Base-by-base conservation (phyloP, 345 rosid species). In the Gossypium herbaceum region DNA sequence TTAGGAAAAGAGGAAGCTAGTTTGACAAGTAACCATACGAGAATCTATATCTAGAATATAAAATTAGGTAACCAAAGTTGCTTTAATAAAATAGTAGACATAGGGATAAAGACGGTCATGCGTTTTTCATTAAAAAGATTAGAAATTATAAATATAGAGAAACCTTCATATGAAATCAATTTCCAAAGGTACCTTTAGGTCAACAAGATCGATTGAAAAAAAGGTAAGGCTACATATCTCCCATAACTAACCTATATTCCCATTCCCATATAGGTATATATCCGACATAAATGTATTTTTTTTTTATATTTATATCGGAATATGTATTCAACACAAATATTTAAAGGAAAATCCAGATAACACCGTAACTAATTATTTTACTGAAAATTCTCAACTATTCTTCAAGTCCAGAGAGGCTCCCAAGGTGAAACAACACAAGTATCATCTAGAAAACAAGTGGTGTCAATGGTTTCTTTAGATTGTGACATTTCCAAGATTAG, bases 351-450 rank as follows among this genome's bases (percentile, higher is more conserved):
- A 12, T 51, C n/a, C 16, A 3, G 15, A 51, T 50, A 50, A 50
- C 55, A 71, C 43, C 65, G 15, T 67, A 71, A 43, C 61, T 57
- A 63, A 62, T 55, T 7, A 51, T 68, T 71, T 78, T 75, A 77
- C 78, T 78, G 24, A 50, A 66, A n/a, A 16, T 50, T 44, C 39
- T 44, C 3, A 50, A 50, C 25, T 25, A 50, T 9, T 56, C 20
- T 20, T 80, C 84, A 85, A 15, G 87, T 74, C 91, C 89, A 86
- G 0, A 88, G 89, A 39, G 87, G 82, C 19, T 86, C 94, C 91
- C 90, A 84, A 2, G 84, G 54, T 3, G 88, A 77, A 70, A 67
- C 82, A 27, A 87, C 17, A 57, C 66, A 75, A 39, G 17, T 80
- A 68, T 87, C 94, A 8, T 90, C 90, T 2, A 80, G 74, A 61